phyloP scores from a whole-genome alignment of 129 eudicot genomes.

The Logfia minima region DNA sequence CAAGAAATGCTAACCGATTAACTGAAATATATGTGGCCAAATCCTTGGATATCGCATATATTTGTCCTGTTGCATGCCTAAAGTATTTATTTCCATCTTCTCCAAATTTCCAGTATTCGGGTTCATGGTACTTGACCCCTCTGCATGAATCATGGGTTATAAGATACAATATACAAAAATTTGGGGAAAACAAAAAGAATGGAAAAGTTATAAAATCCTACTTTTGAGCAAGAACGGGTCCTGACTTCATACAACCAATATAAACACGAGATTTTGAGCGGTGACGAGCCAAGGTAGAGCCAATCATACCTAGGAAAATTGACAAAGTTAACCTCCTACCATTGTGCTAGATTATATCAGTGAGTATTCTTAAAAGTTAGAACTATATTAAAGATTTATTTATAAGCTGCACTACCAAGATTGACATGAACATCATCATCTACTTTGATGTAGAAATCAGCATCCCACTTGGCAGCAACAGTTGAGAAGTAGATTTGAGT shows the following conservation, averaged over 20 bases:
- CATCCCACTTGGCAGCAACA: constrained; percentile 79
- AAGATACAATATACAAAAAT: not conserved
- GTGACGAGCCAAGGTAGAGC: constrained; percentile 69
- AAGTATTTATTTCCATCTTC: constrained; percentile 93
- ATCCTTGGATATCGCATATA: constrained; percentile 82
- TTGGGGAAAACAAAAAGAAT: not conserved
- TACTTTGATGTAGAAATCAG: constrained; percentile 84
- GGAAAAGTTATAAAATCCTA: constrained; percentile 17
- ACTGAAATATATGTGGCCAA: constrained; percentile 80
- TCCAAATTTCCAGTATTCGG: constrained; percentile 94
- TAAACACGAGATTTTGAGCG: constrained; percentile 71
- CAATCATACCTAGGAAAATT: constrained; percentile 56
- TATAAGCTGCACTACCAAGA: constrained; percentile 55
- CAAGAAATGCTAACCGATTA: constrained; percentile 53
- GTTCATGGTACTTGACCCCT: constrained; percentile 92
- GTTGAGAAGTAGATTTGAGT: constrained; percentile 79
- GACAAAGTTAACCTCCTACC: constrained; percentile 6
- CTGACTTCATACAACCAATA: constrained; percentile 95
- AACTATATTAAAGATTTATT: not conserved
- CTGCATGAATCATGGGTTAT: constrained; percentile 30
- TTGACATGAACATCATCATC: constrained; percentile 94
- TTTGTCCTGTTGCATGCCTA: constrained; percentile 93
- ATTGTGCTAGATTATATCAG: not conserved
- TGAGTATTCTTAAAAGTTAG: not conserved
- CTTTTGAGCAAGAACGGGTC: constrained; percentile 87